Percentiles rank a stretch among this genome's conserved stretches.
phyloP scores from a whole-genome alignment of 495 filamentous ascomycete species.

The Tuber melanosporum region DNA sequence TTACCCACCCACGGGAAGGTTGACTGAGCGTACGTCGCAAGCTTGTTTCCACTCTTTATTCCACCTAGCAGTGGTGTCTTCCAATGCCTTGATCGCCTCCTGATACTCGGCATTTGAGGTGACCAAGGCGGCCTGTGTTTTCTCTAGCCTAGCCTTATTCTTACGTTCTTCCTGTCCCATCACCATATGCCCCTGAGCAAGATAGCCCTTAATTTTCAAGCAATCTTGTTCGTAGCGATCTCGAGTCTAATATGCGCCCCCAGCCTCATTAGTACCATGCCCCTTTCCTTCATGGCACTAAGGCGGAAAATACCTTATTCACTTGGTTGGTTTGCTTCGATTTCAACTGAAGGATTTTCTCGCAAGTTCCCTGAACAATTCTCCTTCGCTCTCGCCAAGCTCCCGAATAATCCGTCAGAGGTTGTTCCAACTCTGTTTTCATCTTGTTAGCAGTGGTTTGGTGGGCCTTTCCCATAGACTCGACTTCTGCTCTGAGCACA shows the following conservation, averaged over 20 bases:
- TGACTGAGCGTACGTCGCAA: constrained; percentile 60
- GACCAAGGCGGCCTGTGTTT: constrained; percentile 91
- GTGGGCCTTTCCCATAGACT: constrained; percentile 89
- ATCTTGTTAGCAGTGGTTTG: constrained; percentile 84
- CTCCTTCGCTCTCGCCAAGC: constrained; percentile 92
- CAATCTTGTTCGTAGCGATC: constrained; percentile 97
- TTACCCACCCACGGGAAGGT: not conserved
- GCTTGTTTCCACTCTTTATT: constrained; percentile 97
- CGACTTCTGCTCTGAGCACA: constrained; percentile 80
- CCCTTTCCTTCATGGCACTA: not conserved
- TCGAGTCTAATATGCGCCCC: constrained; percentile 54
- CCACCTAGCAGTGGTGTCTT: constrained; percentile 93
- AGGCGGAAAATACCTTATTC: constrained; percentile 63
- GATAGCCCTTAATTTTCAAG: constrained; percentile 94
- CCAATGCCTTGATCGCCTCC: constrained; percentile 79
- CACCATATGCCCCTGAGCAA: constrained; percentile 99
- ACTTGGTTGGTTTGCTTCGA: constrained; percentile 81
- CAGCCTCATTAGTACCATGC: constrained; percentile 16
- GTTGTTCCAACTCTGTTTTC: constrained; percentile 96
- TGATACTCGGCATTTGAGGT: constrained; percentile 91
- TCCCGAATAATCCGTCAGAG: constrained; percentile 80
- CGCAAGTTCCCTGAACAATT: constrained; percentile 86
- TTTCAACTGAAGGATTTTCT: constrained; percentile 89
- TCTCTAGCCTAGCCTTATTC: constrained; percentile 98
- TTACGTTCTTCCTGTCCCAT: constrained; percentile 99